These are phyloP conservation scores for Dimargaris cristalligena DNA, from an alignment of 192 early-diverging fungal genomes.

Conservation along the genomic window DNA sequence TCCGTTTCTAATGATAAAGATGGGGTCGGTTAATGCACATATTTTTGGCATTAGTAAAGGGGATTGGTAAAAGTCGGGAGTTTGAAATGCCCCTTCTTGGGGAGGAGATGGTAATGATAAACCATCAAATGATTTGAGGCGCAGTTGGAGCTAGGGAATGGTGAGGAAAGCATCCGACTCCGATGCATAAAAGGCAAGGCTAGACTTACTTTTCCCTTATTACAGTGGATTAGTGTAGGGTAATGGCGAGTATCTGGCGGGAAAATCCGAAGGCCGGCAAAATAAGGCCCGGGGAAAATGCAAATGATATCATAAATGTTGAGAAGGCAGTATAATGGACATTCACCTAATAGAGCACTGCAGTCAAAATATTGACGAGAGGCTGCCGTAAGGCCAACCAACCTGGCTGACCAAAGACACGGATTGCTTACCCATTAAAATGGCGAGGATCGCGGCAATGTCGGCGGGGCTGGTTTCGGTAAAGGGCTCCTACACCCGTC, in stretches of 20 bases:
- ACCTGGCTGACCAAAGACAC: neutral
- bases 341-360: constrained; percentile 17
- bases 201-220: constrained; percentile 66
- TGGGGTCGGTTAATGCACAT: neutral
- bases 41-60: no score
- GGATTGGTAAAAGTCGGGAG: no score
- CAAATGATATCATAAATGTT: no score
- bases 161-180: neutral
- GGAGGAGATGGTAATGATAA: no score
- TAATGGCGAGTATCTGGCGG: constrained; percentile 13
- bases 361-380: constrained; percentile 27
- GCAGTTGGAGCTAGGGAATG: neutral
- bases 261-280: no score
- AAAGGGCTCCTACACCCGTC: constrained; percentile 35
- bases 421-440: constrained; percentile 25
- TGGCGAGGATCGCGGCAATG: constrained; percentile 32
- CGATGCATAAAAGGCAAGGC: neutral
- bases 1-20: constrained; percentile 43
- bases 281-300: neutral
- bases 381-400: neutral
- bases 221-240: constrained; percentile 77
- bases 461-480: constrained; percentile 35
- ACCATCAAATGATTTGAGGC: neutral
- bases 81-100: no score
- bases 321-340: neutral